These are phyloP conservation scores for Sutorius australiensis DNA, from an alignment of 768 basidiomycete species.

Conservation along the genomic window DNA sequence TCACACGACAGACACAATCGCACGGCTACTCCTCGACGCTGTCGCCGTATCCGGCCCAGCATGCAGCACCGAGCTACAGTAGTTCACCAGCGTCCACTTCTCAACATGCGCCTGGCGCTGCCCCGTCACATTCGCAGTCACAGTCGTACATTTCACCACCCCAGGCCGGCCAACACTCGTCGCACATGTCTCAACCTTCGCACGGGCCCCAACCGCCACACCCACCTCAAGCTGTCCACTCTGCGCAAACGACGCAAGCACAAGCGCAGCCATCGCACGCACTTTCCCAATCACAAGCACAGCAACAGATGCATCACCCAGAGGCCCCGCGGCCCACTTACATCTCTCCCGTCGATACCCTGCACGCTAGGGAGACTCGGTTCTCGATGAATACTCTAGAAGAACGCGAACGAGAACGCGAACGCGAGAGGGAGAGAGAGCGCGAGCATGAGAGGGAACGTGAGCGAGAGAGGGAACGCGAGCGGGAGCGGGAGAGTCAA, in stretches of 20 bases:
- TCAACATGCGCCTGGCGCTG: constrained; percentile 10
- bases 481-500: constrained; percentile 16
- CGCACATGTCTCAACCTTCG: constrained; percentile 13
- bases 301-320: constrained; percentile 25
- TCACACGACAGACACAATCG: constrained; percentile 17
- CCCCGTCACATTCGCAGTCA: constrained; percentile 19
- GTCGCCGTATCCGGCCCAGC: constrained; percentile 14
- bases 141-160: constrained; percentile 23
- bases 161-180: constrained; percentile 9
- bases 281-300: constrained; percentile 24
- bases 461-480: constrained; percentile 21
- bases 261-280: constrained; percentile 28
- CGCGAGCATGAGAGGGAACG: constrained; percentile 17
- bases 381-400: constrained; percentile 8
- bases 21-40: constrained; percentile 16
- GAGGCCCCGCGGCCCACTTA: constrained; percentile 23
- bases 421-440: constrained; percentile 20
- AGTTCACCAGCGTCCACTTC: constrained; percentile 18
- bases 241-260: constrained; percentile 14
- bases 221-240: constrained; percentile 13
- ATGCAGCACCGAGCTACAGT: constrained; percentile 10
- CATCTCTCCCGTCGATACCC: constrained; percentile 28
- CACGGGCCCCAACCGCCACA: constrained; percentile 15
- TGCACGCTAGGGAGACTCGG: constrained; percentile 25
- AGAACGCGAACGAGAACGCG: constrained; percentile 22